These are phyloP conservation scores for Fusarium verticillioides DNA, from an alignment of 2,329 filamentous ascomycete species.

Conservation along the genomic window DNA sequence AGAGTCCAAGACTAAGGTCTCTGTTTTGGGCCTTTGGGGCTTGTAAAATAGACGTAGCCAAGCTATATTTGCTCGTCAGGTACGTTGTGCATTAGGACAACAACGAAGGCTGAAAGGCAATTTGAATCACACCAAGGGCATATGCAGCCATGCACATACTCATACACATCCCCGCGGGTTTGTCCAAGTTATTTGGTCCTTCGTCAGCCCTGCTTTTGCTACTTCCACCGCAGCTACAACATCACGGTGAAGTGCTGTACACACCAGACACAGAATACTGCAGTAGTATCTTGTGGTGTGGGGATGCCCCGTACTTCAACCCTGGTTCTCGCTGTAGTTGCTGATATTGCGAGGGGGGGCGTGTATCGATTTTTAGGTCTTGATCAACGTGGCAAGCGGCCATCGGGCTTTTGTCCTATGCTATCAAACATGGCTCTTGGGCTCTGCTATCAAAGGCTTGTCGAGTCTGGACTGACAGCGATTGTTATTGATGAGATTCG, in stretches of 20 bases:
- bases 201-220: slow-evolving; percentile 36
- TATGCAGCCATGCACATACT: slow-evolving; percentile 31
- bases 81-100: slow-evolving; percentile 16
- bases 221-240: slow-evolving; percentile 29
- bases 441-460: background rate
- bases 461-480: background rate
- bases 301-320: slow-evolving; percentile 37
- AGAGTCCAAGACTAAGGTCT: background rate
- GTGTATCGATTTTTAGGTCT: slow-evolving; percentile 38
- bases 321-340: slow-evolving; percentile 30
- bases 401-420: slow-evolving; percentile 31
- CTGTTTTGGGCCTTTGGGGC: background rate
- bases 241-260: slow-evolving; percentile 35
- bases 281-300: slow-evolving; percentile 41
- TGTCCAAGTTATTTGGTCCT: slow-evolving; percentile 27
- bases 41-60: background rate
- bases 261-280: slow-evolving; percentile 21
- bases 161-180: slow-evolving; percentile 27
- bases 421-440: slow-evolving; percentile 3
- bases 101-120: slow-evolving; percentile 29
- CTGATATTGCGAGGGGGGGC: slow-evolving; percentile 33
- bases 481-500: background rate
- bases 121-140: slow-evolving; percentile 22
- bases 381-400: slow-evolving; percentile 51
- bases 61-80: slow-evolving; percentile 23